Evolutionary conservation across 139 green algal genomes (phyloP), one percentile per base, ranked within the genome.

Genomic region (Coccomyxa sp.): DNA sequence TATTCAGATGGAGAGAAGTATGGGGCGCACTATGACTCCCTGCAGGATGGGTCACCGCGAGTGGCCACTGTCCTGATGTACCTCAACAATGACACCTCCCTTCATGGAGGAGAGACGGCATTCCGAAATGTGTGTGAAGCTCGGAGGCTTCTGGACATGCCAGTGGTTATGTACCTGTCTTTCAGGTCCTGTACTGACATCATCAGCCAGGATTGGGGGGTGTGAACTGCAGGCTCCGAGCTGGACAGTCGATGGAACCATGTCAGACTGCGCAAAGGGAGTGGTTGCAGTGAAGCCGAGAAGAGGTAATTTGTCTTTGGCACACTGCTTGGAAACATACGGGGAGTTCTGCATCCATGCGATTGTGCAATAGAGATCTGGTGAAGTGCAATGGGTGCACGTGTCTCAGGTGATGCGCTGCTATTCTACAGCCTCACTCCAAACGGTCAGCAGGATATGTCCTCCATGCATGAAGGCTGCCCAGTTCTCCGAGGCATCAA

Each of bases 1-100:
- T 98, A 98, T 82, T 89, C 83, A 23, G 59, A 87, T 13, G 92
- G 93, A 14, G 94, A 98, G 87, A 94, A 96, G 88, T 98, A 98
- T 85, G 92, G 91, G 0, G 81, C 91, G 0, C 95, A 97, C 83
- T 93, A 93, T 31, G 95, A 98, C 85, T 87, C 83, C 0, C 63
- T 71, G 63, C 63, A 93, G 80, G 32, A 60, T n/a, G 23, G 57
- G 14, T 83, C 51, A 23, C 88, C 86, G 13, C 81, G 67, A 30
- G 59, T 90, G 28, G 89, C 88, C 63, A 80, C 38, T 27, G 88
- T 97, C 31, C 89, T 98, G 78, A 75, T 98, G 57, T 98, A 88
- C 67, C 81, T 88, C 16, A 58, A 27, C 15, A 81, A 84, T 58
- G 75, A 67, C 76, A 85, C 85, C 45, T 67, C 77, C 16, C 82